Conservation (phyloP, 306 rosid species). For the Malus sylvestris region DNA sequence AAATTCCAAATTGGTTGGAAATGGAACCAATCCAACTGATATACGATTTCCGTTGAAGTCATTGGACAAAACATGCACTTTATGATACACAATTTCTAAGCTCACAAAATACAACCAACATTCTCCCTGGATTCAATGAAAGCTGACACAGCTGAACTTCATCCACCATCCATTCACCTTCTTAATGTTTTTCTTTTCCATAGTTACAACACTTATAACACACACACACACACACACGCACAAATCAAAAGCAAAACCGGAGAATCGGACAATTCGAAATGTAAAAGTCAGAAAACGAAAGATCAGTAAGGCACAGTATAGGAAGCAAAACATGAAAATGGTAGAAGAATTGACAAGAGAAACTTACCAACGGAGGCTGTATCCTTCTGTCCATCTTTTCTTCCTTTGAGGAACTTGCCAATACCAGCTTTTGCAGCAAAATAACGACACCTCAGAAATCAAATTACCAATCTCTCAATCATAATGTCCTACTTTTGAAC, state of each 20-base stretch:
- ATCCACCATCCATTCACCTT: slow-evolving; percentile 1
- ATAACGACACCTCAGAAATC: slow-evolving; percentile 22
- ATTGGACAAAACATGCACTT: not conserved
- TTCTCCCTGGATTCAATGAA: not conserved
- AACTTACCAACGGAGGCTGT: slow-evolving; percentile 82
- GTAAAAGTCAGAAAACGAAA: not conserved
- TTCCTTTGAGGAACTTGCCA: slow-evolving; percentile 16
- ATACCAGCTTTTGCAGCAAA: slow-evolving; percentile 11
- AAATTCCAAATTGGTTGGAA: not conserved
- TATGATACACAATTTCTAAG: not conserved
- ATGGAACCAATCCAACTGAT: not conserved
- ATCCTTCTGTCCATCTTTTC: slow-evolving; percentile 65
- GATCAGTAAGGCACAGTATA: not conserved
- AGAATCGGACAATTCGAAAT: not conserved
- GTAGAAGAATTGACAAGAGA: not conserved
- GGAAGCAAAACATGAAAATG: slow-evolving; percentile 3
- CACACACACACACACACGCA: not conserved
- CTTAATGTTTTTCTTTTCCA: not conserved
- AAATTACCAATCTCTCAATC: slow-evolving; percentile 30
- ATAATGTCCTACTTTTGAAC: slow-evolving; percentile 30
- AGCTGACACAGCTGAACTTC: not conserved
- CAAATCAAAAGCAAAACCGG: not conserved
- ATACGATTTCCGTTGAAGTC: not conserved
- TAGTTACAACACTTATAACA: not conserved
- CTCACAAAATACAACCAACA: not conserved